A percentile compares a stretch with the other conserved stretches of the same genome.
Conservation (phyloP, 1,284 basidiomycete genomes). For the Wolfiporia cocos region DNA sequence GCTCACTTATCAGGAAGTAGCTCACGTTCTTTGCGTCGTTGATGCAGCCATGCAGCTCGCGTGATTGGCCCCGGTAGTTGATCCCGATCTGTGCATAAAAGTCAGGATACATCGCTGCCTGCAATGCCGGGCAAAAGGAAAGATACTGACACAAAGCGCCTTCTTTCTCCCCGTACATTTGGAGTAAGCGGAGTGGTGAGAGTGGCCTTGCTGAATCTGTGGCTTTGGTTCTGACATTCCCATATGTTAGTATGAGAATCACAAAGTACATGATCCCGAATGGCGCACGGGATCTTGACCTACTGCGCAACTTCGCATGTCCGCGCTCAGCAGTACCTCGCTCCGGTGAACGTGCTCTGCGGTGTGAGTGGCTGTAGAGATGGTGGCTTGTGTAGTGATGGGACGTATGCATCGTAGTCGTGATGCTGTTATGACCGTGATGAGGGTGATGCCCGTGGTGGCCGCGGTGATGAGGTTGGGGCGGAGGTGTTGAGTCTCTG, state of each 20-base stretch:
- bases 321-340: neutral
- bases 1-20: slow-evolving; percentile 63
- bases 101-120: neutral
- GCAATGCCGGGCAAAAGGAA: neutral
- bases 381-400: slow-evolving; percentile 1
- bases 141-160: slow-evolving; percentile 62
- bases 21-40: slow-evolving; percentile 77
- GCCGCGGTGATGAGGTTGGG: neutral
- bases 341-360: neutral
- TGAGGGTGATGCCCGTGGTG: neutral
- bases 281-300: neutral
- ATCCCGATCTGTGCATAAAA: slow-evolving; percentile 55
- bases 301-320: neutral
- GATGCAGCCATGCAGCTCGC: slow-evolving; percentile 71
- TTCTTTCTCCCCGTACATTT: slow-evolving; percentile 68
- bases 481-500: neutral
- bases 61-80: slow-evolving; percentile 65
- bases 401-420: neutral
- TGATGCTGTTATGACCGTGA: too few species aligned
- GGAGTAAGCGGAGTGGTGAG: slow-evolving; percentile 39
- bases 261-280: neutral
- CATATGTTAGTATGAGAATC: neutral
- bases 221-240: neutral
- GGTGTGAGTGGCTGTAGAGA: neutral
- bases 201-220: too few species aligned